These are phyloP conservation scores for Schizosaccharomyces lindneri DNA, from an alignment of 805 yeast species.

Conservation along the genomic window DNA sequence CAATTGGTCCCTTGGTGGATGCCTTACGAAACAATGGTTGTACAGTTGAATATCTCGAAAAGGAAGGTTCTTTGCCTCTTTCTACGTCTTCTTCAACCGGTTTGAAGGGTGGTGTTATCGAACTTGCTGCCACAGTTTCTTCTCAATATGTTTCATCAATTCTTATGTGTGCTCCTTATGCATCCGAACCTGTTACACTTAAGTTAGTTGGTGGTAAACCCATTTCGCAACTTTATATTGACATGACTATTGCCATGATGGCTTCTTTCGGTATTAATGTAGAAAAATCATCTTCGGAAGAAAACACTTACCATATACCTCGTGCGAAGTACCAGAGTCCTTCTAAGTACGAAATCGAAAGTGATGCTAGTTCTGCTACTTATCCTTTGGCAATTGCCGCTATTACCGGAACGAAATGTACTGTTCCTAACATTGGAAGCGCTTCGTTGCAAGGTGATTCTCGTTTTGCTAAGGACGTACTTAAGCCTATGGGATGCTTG, in stretches of 20 bases:
- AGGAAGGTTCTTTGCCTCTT: slow-evolving; percentile 66
- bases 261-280: slow-evolving; percentile 64
- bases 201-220: slow-evolving; percentile 90
- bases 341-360: slow-evolving; percentile 62
- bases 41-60: slow-evolving; percentile 41
- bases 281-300: slow-evolving; percentile 39
- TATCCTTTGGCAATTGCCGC: slow-evolving; percentile 96
- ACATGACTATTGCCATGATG: slow-evolving; percentile 96
- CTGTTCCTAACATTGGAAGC: slow-evolving; percentile 83
- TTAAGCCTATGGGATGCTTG: slow-evolving; percentile 81
- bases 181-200: slow-evolving; percentile 63
- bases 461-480: slow-evolving; percentile 76
- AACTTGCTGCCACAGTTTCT: slow-evolving; percentile 83
- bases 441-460: slow-evolving; percentile 93
- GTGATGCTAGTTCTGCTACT: slow-evolving; percentile 94
- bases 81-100: slow-evolving; percentile 42
- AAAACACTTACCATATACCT: slow-evolving; percentile 75
- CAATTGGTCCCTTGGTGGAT: slow-evolving; percentile 86
- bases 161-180: slow-evolving; percentile 94
- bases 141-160: slow-evolving; percentile 93
- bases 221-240: slow-evolving; percentile 81
- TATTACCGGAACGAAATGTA: slow-evolving; percentile 73
- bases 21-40: slow-evolving; percentile 69
- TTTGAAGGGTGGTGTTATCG: slow-evolving; percentile 74
- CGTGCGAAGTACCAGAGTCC: slow-evolving; percentile 63